phyloP scores from a whole-genome alignment of 192 early-diverging fungal genomes.

The Gonapodya sp. region DNA sequence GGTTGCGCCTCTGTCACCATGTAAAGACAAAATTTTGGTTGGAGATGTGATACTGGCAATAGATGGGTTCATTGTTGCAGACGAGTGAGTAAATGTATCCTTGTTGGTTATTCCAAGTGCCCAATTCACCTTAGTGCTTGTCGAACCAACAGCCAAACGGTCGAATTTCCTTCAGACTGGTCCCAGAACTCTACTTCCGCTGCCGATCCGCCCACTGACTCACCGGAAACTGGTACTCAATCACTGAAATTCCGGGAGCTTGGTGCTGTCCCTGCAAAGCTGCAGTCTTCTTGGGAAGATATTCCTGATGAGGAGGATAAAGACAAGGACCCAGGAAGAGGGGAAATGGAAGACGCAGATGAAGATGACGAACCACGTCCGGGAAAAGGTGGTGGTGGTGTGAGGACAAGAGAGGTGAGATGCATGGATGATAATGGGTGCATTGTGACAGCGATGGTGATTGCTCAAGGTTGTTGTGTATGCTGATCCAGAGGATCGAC shows the following conservation, averaged over 20 bases:
- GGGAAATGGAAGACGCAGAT: background rate
- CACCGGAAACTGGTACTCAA: too few relatives aligned
- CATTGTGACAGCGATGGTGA: too few relatives aligned
- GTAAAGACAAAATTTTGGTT: background rate
- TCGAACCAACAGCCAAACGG: background rate
- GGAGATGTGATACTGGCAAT: background rate
- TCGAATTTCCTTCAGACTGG: background rate
- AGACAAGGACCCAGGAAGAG: background rate
- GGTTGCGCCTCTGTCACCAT: background rate
- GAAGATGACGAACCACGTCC: background rate
- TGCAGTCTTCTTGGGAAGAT: background rate
- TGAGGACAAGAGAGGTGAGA: background rate
- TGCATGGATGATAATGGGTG: too few relatives aligned
- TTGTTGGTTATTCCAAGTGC: too few relatives aligned
- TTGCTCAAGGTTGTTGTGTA: too few relatives aligned
- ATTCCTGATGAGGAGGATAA: background rate
- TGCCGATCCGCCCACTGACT: background rate
- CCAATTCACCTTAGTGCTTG: too few relatives aligned
- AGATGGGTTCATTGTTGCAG: background rate
- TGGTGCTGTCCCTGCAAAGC: background rate
- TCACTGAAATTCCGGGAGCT: background rate
- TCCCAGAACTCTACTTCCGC: background rate
- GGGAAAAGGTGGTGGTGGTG: background rate
- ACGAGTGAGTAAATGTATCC: background rate
- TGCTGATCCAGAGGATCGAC: background rate